Conservation (phyloP, 257 asterid species). For the Ballota nigra region DNA sequence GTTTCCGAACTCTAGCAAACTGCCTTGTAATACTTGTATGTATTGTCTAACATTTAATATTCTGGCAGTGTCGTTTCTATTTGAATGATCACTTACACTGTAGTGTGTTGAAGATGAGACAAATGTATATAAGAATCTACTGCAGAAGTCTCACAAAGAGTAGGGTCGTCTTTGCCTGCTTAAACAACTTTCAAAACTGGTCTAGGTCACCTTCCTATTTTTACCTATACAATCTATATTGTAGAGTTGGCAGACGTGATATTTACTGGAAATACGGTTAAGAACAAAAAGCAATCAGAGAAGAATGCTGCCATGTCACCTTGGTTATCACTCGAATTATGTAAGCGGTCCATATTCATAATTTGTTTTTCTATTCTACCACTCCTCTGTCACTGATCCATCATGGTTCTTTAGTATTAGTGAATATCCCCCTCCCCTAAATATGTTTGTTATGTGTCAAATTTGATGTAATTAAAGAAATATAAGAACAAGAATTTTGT, state of each 20-base stretch:
- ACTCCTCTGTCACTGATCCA: too few species aligned
- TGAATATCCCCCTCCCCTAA: too few species aligned
- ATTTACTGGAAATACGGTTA: constrained; percentile 76
- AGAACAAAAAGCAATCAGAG: constrained; percentile 86
- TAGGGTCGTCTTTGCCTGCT: constrained; percentile 65
- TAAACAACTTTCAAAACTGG: constrained; percentile 74
- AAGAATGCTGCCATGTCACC: constrained; percentile 87
- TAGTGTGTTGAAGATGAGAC: constrained; percentile 58
- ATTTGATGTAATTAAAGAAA: too few species aligned
- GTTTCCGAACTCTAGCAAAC: constrained; percentile 1
- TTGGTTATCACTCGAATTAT: constrained; percentile 72
- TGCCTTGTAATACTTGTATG: neutral
- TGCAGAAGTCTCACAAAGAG: constrained; percentile 84
- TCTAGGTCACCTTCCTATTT: constrained; percentile 70
- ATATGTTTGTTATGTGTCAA: too few species aligned
- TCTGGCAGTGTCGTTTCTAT: neutral
- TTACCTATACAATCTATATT: constrained; percentile 59
- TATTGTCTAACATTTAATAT: neutral
- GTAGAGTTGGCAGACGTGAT: constrained; percentile 73
- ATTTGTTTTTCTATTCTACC: neutral
- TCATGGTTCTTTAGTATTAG: too few species aligned
- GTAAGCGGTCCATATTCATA: constrained; percentile 34
- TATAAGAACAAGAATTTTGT: too few species aligned
- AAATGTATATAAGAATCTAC: constrained; percentile 76
- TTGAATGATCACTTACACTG: constrained; percentile 21